A percentile compares a stretch with the other conserved stretches of the same genome.
Conservation (phyloP, 2,329 filamentous ascomycete species). For the Dactylonectria macrodidyma region DNA sequence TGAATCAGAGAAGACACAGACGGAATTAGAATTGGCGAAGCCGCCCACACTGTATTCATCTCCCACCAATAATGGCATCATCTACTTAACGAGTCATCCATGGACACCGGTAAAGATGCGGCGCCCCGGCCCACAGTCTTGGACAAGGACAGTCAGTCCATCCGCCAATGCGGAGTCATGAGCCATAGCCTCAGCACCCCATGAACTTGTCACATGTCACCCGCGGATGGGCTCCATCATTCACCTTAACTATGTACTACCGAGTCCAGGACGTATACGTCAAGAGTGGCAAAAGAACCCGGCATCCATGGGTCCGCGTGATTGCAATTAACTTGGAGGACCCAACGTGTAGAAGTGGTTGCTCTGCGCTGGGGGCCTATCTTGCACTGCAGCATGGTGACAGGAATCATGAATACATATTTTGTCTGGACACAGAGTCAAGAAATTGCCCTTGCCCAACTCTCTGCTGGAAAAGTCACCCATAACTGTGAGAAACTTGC, state of each 20-base stretch:
- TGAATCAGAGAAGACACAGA: background rate
- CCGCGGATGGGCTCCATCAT: conserved; percentile 22
- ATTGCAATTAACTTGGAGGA: conserved; percentile 35
- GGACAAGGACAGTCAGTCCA: background rate
- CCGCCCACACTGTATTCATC: background rate
- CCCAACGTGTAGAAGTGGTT: conserved; percentile 29
- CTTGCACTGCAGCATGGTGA: conserved; percentile 25
- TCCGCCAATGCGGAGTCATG: background rate
- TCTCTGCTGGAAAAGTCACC: no score
- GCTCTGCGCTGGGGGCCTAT: conserved; percentile 23
- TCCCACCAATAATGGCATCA: background rate
- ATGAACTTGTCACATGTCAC: no score
- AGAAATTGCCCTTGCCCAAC: no score
- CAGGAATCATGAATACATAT: conserved; percentile 10
- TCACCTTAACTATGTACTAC: conserved; percentile 31
- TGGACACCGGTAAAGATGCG: background rate
- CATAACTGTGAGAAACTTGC: no score
- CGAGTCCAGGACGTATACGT: background rate
- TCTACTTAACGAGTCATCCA: background rate
- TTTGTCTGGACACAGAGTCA: background rate
- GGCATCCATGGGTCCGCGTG: conserved; percentile 29
- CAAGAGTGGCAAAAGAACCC: background rate
- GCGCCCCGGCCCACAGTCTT: background rate
- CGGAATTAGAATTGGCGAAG: background rate
- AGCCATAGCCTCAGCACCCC: no score